phyloP scores from a whole-genome alignment of 805 yeast genomes.

The Peterozyma xylosa region DNA sequence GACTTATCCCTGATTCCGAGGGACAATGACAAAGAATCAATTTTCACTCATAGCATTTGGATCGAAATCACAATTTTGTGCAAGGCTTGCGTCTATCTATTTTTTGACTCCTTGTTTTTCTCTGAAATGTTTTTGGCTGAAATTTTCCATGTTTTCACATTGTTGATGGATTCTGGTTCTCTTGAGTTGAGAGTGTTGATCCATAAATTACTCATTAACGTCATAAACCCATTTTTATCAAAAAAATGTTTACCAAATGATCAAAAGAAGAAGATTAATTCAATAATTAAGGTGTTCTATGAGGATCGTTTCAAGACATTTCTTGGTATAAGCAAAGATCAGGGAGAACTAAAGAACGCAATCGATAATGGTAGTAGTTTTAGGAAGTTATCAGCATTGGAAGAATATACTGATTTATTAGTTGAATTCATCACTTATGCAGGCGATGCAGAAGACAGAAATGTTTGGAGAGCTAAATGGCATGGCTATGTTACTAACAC shows the following conservation, averaged over 20 bases:
- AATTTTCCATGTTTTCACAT: conserved; percentile 56
- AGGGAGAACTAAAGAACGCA: conserved; percentile 26
- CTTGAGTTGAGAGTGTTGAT: conserved; percentile 53
- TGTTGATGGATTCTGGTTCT: conserved; percentile 46
- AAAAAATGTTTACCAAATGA: conserved; percentile 40
- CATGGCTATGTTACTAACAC: conserved; percentile 54
- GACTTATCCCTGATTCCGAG: conserved; percentile 42
- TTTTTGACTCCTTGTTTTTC: conserved; percentile 60
- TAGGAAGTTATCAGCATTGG: conserved; percentile 40
- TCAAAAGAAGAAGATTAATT: conserved; percentile 33
- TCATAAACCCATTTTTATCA: conserved; percentile 61
- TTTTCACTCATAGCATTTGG: conserved; percentile 51
- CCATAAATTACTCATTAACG: conserved; percentile 55
- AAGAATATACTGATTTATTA: conserved; percentile 50
- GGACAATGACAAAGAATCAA: conserved; percentile 29
- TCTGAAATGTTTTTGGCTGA: conserved; percentile 67
- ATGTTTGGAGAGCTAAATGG: conserved; percentile 61
- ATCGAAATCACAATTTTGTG: conserved; percentile 65
- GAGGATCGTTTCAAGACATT: conserved; percentile 64
- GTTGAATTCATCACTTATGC: conserved; percentile 43
- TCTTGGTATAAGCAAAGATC: conserved; percentile 59
- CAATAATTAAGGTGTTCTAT: conserved; percentile 37
- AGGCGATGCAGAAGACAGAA: conserved; percentile 36
- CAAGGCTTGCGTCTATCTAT: conserved; percentile 52
- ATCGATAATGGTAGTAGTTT: conserved; percentile 22